phyloP scores from a whole-genome alignment of 106 monocot species.

The Apostasia shenzhenica region DNA sequence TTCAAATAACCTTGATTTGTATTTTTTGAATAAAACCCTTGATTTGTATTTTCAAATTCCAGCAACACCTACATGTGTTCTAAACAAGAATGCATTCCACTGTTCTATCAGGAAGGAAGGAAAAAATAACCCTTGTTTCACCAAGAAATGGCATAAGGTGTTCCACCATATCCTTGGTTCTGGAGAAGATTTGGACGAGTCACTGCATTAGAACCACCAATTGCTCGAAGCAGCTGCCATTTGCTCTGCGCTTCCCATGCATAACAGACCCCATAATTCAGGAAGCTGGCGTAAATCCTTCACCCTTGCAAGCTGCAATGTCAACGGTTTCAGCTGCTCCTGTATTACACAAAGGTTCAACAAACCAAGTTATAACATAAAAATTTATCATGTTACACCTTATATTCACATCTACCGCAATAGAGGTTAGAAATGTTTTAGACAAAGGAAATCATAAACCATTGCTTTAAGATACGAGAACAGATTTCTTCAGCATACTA shows the following conservation, averaged over 20 bases:
- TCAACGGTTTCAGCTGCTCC: constrained; percentile 93
- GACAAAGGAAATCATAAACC: no score
- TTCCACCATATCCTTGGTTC: constrained; percentile 77
- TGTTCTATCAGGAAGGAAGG: not conserved
- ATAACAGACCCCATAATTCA: constrained; percentile 88
- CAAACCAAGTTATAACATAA: not conserved
- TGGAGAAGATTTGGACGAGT: constrained; percentile 52
- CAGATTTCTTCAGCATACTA: no score
- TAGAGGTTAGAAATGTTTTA: no score
- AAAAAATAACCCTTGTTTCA: constrained; percentile 66
- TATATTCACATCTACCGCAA: no score
- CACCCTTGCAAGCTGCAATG: constrained; percentile 64
- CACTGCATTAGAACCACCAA: constrained; percentile 46
- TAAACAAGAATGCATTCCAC: no score
- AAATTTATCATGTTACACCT: no score
- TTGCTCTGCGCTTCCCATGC: constrained; percentile 83
- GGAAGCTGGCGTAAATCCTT: constrained; percentile 87
- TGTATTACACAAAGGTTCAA: constrained; percentile 11
- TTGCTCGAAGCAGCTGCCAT: constrained; percentile 41
- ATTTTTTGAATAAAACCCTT: no score
- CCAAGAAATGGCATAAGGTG: constrained; percentile 96
- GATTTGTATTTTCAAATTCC: no score
- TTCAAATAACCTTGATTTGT: no score
- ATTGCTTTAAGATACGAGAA: no score
- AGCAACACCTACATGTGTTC: no score